A percentile compares a stretch with the other conserved stretches of the same genome.
These are phyloP conservation scores for Volvox africanus DNA, from an alignment of 139 green algal species.

Conservation along the genomic window DNA sequence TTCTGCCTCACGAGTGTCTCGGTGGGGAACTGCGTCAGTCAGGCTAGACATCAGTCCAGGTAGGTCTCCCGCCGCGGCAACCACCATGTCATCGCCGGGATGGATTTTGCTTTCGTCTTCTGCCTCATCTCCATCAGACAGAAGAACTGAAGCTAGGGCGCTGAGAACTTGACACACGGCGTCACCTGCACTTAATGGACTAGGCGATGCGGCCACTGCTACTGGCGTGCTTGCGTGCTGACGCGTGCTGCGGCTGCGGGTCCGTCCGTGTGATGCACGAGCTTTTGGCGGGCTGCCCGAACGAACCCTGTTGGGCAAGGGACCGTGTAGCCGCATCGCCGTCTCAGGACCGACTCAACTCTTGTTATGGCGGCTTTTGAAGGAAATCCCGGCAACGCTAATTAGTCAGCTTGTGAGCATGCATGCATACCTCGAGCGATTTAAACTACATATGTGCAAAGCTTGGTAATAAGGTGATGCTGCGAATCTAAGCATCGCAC, in stretches of 20 bases:
- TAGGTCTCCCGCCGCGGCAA: background rate
- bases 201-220: background rate
- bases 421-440: too few species aligned
- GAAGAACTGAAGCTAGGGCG: slow-evolving; percentile 4
- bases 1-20: too few species aligned
- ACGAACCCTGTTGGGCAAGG: background rate
- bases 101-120: background rate
- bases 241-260: background rate
- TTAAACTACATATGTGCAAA: too few species aligned
- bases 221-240: background rate
- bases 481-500: too few species aligned
- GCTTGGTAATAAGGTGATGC: too few species aligned
- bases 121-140: background rate
- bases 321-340: background rate
- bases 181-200: background rate
- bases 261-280: background rate
- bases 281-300: background rate
- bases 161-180: slow-evolving; percentile 1
- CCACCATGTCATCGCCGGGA: background rate
- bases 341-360: too few species aligned
- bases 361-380: too few species aligned
- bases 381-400: too few species aligned
- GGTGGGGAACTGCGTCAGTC: too few species aligned
- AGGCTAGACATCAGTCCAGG: too few species aligned
- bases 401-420: too few species aligned